Evolutionary conservation across 768 basidiomycete species (phyloP).

Genomic region (Mycena albidolilacea): DNA sequence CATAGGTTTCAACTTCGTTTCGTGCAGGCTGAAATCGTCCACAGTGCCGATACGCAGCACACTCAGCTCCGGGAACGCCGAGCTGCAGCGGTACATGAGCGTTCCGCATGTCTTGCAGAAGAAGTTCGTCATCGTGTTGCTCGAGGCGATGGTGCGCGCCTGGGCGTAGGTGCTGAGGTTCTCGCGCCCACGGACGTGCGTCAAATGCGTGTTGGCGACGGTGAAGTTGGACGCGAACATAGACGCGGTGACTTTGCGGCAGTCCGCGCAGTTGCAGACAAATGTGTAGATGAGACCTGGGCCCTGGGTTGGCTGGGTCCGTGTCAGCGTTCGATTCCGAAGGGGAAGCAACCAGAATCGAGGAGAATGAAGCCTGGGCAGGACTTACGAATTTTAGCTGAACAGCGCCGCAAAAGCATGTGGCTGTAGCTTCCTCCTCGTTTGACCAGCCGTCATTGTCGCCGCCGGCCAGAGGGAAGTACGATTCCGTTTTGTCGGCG

Average conservation of each 20-base stretch:
- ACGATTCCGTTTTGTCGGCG: background rate
- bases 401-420: background rate
- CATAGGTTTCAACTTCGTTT: background rate
- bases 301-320: background rate
- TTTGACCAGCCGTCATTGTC: background rate
- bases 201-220: no score
- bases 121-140: background rate
- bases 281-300: background rate
- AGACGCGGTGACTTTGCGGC: background rate
- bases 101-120: background rate
- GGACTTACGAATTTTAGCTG: background rate
- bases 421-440: background rate
- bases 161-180: background rate
- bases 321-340: no score
- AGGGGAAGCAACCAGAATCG: background rate
- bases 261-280: background rate
- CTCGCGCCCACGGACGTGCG: background rate
- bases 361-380: background rate
- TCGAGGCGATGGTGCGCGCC: background rate
- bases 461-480: background rate
- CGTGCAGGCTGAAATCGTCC: background rate
- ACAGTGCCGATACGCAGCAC: background rate
- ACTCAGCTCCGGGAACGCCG: background rate
- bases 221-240: no score
- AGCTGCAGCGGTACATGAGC: background rate